A percentile compares a stretch with the other conserved stretches of the same genome.
Evolutionary conservation across 441 rosid species (phyloP).

Genomic region (Gossypium schwendimanii): DNA sequence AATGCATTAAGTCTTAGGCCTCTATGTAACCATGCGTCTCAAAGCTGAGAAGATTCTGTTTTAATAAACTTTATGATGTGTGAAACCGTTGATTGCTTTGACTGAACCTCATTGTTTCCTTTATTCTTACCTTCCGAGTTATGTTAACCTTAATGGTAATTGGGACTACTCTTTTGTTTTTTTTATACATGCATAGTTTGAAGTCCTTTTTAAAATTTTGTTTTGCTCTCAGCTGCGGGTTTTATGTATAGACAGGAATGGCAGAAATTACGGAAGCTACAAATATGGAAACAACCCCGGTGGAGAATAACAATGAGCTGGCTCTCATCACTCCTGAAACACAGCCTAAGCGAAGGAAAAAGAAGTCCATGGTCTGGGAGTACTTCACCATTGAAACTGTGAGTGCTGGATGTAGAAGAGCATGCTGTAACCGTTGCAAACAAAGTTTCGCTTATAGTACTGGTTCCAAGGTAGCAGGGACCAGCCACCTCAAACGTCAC

Average conservation of each 20-base stretch:
- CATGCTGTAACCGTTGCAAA: conserved; percentile 68
- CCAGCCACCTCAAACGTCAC: conserved; percentile 76
- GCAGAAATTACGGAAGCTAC: background rate
- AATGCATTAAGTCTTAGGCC: background rate
- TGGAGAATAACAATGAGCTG: conserved; percentile 9
- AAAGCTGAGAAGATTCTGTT: background rate
- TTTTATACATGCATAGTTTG: background rate
- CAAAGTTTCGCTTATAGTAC: conserved; percentile 69
- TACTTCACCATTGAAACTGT: conserved; percentile 54
- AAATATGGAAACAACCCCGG: background rate
- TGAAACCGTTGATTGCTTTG: background rate
- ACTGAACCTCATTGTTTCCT: background rate
- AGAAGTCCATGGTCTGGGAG: conserved; percentile 77
- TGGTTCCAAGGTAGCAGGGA: conserved; percentile 67
- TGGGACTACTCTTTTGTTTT: background rate
- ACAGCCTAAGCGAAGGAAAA: conserved; percentile 66
- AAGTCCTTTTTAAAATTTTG: background rate
- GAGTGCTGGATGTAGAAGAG: conserved; percentile 55
- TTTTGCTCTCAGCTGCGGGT: background rate
- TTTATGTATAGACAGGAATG: background rate
- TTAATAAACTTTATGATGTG: background rate
- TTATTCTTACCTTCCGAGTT: background rate
- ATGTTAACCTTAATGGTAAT: background rate
- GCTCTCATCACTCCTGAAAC: conserved; percentile 30
- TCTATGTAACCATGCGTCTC: background rate